Percentiles rank a stretch among this genome's conserved stretches.
Evolutionary conservation across 1,284 basidiomycete genomes (phyloP).

Genomic region (Boletus smithii): DNA sequence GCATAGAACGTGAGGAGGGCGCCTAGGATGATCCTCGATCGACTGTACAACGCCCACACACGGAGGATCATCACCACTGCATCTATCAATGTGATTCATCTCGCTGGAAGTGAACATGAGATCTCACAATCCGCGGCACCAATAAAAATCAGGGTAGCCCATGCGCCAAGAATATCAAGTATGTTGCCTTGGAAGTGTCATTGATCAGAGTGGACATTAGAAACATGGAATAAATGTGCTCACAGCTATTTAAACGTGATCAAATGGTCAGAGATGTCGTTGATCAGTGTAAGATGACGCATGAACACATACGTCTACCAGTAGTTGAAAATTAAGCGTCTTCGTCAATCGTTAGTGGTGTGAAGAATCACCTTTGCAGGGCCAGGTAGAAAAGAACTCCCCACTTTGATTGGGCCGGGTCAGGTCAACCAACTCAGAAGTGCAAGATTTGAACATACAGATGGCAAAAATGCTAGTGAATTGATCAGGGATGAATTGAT

Average conservation of each 20-base stretch:
- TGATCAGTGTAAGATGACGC: no score
- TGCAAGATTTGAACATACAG: no score
- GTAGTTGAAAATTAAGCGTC: neutral
- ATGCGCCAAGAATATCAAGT: neutral
- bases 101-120: neutral
- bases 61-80: constrained; percentile 14
- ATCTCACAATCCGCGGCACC: constrained; percentile 8
- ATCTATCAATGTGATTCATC: neutral
- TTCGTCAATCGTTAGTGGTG: neutral
- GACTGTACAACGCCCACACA: constrained; percentile 9
- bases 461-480: no score
- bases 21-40: constrained; percentile 5
- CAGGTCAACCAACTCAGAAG: neutral
- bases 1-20: neutral
- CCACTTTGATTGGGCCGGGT: neutral
- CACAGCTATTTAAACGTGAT: constrained; percentile 6
- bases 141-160: neutral
- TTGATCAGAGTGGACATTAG: neutral
- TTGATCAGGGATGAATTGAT: no score
- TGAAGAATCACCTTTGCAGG: neutral
- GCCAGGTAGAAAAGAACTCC: neutral
- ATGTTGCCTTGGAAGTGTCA: neutral
- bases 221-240: neutral
- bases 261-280: no score
- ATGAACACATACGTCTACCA: neutral